phyloP scores from a whole-genome alignment of 495 filamentous ascomycete species.

The Aspergillus asperescens region DNA sequence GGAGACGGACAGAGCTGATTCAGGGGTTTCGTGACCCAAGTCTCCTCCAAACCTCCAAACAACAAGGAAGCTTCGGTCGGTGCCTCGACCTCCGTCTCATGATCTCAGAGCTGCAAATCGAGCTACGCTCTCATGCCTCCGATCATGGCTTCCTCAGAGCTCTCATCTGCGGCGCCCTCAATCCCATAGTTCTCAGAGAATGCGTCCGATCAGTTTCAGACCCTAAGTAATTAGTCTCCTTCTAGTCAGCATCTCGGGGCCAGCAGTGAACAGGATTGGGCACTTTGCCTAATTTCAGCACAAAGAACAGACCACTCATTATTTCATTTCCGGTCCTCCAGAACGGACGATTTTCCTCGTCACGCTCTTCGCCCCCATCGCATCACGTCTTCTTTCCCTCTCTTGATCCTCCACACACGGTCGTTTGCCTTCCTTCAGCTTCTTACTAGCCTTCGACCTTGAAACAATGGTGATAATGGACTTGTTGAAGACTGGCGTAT shows the following conservation, averaged over 20 bases:
- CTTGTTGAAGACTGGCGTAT: slow-evolving; percentile 1
- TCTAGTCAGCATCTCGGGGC: slow-evolving; percentile 2
- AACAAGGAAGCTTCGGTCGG: not conserved
- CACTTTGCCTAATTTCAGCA: slow-evolving; percentile 16
- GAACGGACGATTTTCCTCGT: slow-evolving; percentile 4
- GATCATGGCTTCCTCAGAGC: not conserved
- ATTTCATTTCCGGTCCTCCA: slow-evolving; percentile 6
- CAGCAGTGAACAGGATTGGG: slow-evolving; percentile 12
- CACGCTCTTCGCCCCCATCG: slow-evolving; percentile 9
- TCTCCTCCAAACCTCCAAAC: no score
- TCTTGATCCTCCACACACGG: slow-evolving; percentile 9
- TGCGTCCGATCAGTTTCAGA: slow-evolving; percentile 13
- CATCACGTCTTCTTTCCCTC: slow-evolving; percentile 13
- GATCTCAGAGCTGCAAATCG: not conserved
- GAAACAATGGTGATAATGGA: slow-evolving; percentile 1
- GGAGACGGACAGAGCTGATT: slow-evolving; percentile 13
- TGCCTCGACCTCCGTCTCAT: slow-evolving; percentile 1
- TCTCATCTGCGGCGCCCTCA: not conserved
- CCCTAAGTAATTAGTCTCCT: slow-evolving; percentile 11
- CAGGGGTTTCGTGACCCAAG: slow-evolving; percentile 7
- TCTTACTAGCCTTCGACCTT: not conserved
- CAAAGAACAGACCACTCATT: slow-evolving; percentile 14
- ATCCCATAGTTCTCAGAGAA: slow-evolving; percentile 5
- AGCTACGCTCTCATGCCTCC: not conserved
- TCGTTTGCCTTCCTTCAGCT: slow-evolving; percentile 5